phyloP scores from a whole-genome alignment of 345 rosid species.

The Sonneratia alba region DNA sequence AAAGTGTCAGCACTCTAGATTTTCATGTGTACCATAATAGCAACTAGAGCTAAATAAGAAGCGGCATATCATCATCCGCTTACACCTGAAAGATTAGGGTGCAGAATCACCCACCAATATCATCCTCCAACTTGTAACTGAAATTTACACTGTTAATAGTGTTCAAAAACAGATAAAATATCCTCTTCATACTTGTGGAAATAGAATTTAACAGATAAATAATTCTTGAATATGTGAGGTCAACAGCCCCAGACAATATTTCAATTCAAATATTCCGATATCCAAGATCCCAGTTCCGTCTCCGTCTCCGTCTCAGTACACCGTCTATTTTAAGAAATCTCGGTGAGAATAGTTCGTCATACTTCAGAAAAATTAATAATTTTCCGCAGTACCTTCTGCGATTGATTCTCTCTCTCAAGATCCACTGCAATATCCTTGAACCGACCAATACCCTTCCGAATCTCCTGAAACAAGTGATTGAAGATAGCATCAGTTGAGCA shows the following conservation, averaged over 20 bases:
- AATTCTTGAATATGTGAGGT: not conserved
- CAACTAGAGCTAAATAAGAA: not conserved
- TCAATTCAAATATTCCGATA: not conserved
- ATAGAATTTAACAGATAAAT: not conserved
- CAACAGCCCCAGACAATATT: not conserved
- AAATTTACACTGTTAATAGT: too few species aligned
- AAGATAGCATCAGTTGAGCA: not conserved
- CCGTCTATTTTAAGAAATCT: not conserved
- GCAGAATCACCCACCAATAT: too few species aligned
- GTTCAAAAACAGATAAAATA: too few species aligned
- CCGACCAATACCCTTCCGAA: conserved; percentile 45
- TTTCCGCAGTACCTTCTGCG: conserved; percentile 41
- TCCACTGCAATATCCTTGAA: conserved; percentile 70
- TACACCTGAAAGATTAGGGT: too few species aligned
- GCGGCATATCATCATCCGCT: not conserved
- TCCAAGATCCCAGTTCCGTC: not conserved
- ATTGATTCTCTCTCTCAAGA: conserved; percentile 56
- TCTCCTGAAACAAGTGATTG: conserved; percentile 38
- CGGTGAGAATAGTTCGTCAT: not conserved
- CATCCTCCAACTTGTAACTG: too few species aligned
- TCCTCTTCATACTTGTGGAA: not conserved
- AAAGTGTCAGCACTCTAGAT: not conserved
- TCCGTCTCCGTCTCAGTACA: not conserved
- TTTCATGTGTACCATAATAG: not conserved
- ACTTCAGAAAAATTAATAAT: not conserved